Base-by-base conservation (phyloP, 352 stramenopile genomes). In the Phytophthora lateralis region DNA sequence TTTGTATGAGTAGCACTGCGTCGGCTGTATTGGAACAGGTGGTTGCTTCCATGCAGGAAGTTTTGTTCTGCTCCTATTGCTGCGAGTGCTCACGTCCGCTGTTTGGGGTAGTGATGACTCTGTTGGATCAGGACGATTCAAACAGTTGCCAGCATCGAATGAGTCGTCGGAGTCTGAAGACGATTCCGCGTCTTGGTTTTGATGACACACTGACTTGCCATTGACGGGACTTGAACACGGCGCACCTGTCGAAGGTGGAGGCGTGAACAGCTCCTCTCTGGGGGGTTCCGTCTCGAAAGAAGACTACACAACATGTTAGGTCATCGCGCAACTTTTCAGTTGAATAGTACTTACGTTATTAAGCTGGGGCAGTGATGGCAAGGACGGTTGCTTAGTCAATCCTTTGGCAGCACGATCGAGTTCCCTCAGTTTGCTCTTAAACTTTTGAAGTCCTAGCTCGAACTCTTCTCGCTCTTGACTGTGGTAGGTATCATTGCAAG, bases 401-500 rank as follows among this genome's bases (percentile, higher is more conserved):
- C 78, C 81, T 63, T 89, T 89, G 0, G 79, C 81, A 8, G 82
- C 71, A 1, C 78, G 72, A 57, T 93, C 78, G 20, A 89, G 59
- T 39, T 85, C 76, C n/a, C 72, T 72, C 27, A 81, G 69, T n/a
- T 76, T 82, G n/a, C 43, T 79, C 37, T 85, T 90, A 67, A 82
- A 83, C 2, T 65, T 65, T 35, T 71, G 63, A 6, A 91, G 65
- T 2, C 78, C 74, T 55, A 80, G 70, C 29, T 88, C 68, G 27
- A 85, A 76, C 9, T 73, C 54, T 45, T 90, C 78, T 42, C 71
- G 47, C 12, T 89, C 69, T 54, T 76, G 77, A 12, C 83, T 92
- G 26, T 2, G 42, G 14, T 18, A 41, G 8, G 20, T 14, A 39
- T 34, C 18, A 37, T 42, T 39, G 44, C n/a, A 45, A 26, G 39